Evolutionary conservation across 495 filamentous ascomycete genomes (phyloP).

Genomic region (Neurospora hispaniola): DNA sequence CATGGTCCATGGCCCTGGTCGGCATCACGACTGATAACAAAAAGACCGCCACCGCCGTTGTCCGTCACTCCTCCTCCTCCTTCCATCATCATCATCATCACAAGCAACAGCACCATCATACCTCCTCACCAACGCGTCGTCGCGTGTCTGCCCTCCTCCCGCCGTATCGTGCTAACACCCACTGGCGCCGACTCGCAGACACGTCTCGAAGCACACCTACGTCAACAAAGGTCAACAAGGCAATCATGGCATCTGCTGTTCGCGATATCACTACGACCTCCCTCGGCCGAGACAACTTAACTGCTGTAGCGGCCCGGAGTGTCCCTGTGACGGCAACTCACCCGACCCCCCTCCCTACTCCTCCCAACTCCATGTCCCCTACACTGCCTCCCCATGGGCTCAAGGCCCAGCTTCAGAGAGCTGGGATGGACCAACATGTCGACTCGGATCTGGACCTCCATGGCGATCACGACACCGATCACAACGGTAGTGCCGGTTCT

Average conservation of each 20-base stretch:
- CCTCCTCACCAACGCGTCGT: slow-evolving; percentile 11
- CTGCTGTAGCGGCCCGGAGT: slow-evolving; percentile 47
- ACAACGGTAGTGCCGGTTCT: slow-evolving; percentile 34
- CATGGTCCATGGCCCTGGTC: neutral
- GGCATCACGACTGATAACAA: neutral
- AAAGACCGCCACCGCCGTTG: neutral
- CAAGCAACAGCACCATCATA: slow-evolving; percentile 2
- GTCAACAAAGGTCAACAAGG: slow-evolving; percentile 40
- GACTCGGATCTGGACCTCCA: slow-evolving; percentile 85
- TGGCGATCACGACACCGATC: slow-evolving; percentile 53
- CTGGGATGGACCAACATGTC: slow-evolving; percentile 49
- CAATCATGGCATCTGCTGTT: slow-evolving; percentile 48
- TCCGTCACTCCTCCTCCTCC: neutral
- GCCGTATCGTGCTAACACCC: slow-evolving; percentile 10
- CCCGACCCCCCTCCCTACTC: slow-evolving; percentile 73
- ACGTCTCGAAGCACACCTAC: slow-evolving; percentile 38
- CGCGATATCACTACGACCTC: slow-evolving; percentile 59
- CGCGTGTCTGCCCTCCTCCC: slow-evolving; percentile 7
- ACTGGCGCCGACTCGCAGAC: slow-evolving; percentile 23
- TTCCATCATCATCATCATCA: neutral
- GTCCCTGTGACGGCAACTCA: slow-evolving; percentile 46
- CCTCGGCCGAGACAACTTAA: slow-evolving; percentile 50
- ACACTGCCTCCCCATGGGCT: slow-evolving; percentile 73
- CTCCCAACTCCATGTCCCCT: slow-evolving; percentile 93
- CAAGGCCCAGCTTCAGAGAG: slow-evolving; percentile 48